phyloP scores from a whole-genome alignment of 139 green algal genomes.

The Astrephomene gubernaculifera region DNA sequence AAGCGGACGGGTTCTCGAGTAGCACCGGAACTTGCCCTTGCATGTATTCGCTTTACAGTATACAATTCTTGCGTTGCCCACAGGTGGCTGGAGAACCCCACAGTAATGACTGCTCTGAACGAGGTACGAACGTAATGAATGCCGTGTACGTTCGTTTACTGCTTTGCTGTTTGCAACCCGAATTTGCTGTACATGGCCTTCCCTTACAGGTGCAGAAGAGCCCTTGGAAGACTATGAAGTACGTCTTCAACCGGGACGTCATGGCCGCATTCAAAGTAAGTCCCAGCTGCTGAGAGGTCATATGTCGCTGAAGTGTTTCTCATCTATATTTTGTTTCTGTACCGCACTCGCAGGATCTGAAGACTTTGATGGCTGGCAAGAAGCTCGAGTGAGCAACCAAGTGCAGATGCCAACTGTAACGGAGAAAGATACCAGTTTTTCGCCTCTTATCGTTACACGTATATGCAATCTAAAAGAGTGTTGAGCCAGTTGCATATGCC shows the following conservation, averaged over 20 bases:
- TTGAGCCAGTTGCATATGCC: too few relatives aligned
- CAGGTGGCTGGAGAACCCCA: slow-evolving; percentile 24
- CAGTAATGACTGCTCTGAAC: slow-evolving; percentile 46
- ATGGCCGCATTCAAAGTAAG: slow-evolving; percentile 51
- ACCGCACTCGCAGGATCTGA: slow-evolving; percentile 25
- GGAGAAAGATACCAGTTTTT: too few relatives aligned
- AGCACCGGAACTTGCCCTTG: background rate
- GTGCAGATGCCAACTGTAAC: too few relatives aligned
- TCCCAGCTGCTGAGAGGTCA: too few relatives aligned
- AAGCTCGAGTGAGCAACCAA: background rate
- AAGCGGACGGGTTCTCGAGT: background rate
- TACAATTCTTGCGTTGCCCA: background rate
- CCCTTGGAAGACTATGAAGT: slow-evolving; percentile 59
- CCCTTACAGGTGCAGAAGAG: slow-evolving; percentile 32
- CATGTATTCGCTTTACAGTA: background rate
- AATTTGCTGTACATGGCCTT: background rate
- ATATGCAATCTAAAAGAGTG: too few relatives aligned
- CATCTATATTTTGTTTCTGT: background rate
- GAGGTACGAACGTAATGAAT: background rate
- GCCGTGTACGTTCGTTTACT: background rate
- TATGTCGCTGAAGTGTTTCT: too few relatives aligned
- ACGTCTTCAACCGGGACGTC: slow-evolving; percentile 54
- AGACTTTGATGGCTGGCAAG: slow-evolving; percentile 22
- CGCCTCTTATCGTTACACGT: too few relatives aligned
- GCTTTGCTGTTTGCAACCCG: too few relatives aligned